Evolutionary conservation across 2,329 filamentous ascomycete genomes (phyloP).

Genomic region (Colletotrichum aenigma): DNA sequence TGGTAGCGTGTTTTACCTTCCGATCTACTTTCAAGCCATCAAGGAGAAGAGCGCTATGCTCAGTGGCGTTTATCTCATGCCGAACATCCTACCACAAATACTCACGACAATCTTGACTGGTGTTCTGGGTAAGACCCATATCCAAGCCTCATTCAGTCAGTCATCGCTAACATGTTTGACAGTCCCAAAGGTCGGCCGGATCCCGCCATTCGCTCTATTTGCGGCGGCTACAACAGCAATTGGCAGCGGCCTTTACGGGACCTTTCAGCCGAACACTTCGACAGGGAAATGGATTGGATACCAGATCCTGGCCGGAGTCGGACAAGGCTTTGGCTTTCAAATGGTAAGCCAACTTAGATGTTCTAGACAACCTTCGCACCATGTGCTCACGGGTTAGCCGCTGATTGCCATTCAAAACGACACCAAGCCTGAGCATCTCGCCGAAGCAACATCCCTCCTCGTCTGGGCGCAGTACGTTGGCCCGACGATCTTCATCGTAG

Average conservation of each 20-base stretch:
- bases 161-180: background rate
- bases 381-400: background rate
- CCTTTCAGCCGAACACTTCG: constrained; percentile 32
- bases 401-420: background rate
- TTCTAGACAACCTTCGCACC: accelerated
- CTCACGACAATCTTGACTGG: constrained; percentile 5
- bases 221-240: constrained; percentile 39
- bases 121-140: background rate
- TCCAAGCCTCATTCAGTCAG: background rate
- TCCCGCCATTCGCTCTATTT: constrained; percentile 26
- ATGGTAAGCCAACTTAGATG: constrained; percentile 22
- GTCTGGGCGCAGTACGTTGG: background rate
- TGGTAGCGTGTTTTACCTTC: constrained; percentile 17
- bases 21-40: constrained; percentile 27
- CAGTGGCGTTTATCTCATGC: constrained; percentile 24
- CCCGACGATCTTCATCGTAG: background rate
- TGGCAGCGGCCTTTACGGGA: constrained; percentile 40
- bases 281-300: constrained; percentile 36
- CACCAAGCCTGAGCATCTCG: background rate
- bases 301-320: constrained; percentile 47
- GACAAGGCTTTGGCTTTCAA: constrained; percentile 47
- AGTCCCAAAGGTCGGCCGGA: constrained; percentile 29
- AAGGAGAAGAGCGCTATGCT: constrained; percentile 17
- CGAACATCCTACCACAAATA: constrained; percentile 14
- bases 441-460: background rate